Conservation (phyloP, 176 grass and related monocot species). For the Hordeum vulgare region MorexV3_pseudomolecules_assembly NC_058519.1:371168221-371168720, state of each 20-base stretch:
- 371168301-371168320: too few relatives aligned
- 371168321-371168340: too few relatives aligned
- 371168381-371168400: too few relatives aligned
- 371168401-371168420: too few relatives aligned
- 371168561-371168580: neutral
- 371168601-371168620: neutral
- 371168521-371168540: neutral
- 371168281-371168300: too few relatives aligned
- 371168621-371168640: neutral
- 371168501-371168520: neutral
- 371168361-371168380: too few relatives aligned
- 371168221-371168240: too few relatives aligned
- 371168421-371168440: neutral
- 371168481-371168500: neutral
- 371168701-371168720: slow-evolving; percentile 3
- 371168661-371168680: neutral
- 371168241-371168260: too few relatives aligned
- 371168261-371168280: too few relatives aligned
- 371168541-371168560: neutral
- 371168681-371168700: neutral
- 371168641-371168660: neutral
- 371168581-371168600: neutral
- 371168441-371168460: neutral
- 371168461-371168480: neutral
- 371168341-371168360: too few relatives aligned